phyloP scores from a whole-genome alignment of 345 rosid genomes.

The Crucihimalaya himalaica region DNA sequence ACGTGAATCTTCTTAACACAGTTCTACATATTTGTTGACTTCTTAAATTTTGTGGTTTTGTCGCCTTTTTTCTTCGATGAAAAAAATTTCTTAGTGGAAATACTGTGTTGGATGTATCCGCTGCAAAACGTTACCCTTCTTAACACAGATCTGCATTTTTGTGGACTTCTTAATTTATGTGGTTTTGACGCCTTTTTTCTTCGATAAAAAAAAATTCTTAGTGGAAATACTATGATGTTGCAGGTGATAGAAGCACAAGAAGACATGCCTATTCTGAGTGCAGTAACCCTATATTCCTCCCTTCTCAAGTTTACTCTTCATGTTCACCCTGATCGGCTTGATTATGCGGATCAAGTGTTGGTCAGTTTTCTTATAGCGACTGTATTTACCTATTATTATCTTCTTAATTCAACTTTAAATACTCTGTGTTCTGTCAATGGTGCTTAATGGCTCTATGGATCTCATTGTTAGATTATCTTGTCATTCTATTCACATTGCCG shows the following conservation, averaged over 20 bases:
- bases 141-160: conserved; percentile 11
- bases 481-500: conserved; percentile 15
- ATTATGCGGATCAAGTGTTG: conserved; percentile 94
- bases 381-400: conserved; percentile 12
- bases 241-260: conserved; percentile 97
- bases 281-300: conserved; percentile 91
- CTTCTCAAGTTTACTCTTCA: conserved; percentile 97
- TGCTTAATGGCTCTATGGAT: conserved; percentile 14
- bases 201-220: background rate
- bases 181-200: conserved; percentile 15
- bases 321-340: conserved; percentile 99
- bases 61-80: conserved; percentile 12
- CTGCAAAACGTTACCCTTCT: conserved; percentile 17
- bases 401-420: conserved; percentile 18
- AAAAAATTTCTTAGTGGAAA: too few relatives aligned
- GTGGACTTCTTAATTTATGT: conserved; percentile 1
- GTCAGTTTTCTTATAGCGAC: conserved; percentile 30
- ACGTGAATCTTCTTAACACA: background rate
- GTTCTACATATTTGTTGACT: conserved; percentile 15
- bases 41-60: conserved; percentile 1
- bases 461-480: conserved; percentile 11
- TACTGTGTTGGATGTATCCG: conserved; percentile 6
- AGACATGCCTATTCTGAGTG: conserved; percentile 92
- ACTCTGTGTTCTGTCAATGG: background rate
- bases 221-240: conserved; percentile 30